Conservation (phyloP, 345 rosid genomes). For the Camelina sativa region DNA sequence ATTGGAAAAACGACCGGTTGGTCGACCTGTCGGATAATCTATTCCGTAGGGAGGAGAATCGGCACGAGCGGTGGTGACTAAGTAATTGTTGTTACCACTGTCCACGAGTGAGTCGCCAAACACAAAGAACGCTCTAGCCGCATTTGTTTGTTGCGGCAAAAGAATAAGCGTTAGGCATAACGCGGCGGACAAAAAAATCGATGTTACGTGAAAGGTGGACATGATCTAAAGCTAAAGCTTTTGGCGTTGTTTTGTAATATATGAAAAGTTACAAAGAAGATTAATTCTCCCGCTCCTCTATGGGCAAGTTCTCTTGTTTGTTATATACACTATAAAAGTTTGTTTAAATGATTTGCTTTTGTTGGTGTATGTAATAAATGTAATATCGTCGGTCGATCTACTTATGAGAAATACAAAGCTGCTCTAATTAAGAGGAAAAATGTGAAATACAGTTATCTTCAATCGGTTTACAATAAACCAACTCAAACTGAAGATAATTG, state of each 20-base stretch:
- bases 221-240: constrained; percentile 15
- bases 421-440: neutral
- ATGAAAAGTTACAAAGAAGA: neutral
- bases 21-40: constrained; percentile 63
- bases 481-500: too few species aligned
- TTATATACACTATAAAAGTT: neutral
- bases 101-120: constrained; percentile 88
- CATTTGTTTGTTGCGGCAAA: constrained; percentile 38
- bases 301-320: neutral
- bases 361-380: constrained; percentile 40
- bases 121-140: constrained; percentile 69
- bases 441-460: constrained; percentile 12
- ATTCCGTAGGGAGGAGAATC: constrained; percentile 79
- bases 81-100: constrained; percentile 75
- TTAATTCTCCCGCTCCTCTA: neutral
- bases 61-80: constrained; percentile 71
- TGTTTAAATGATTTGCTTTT: constrained; percentile 20
- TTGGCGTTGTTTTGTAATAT: constrained; percentile 19
- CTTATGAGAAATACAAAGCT: constrained; percentile 15
- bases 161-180: constrained; percentile 21
- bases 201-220: constrained; percentile 14
- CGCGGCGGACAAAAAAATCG: neutral
- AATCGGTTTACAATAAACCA: neutral
- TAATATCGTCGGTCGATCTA: constrained; percentile 36
- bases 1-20: constrained; percentile 81